Conservation (phyloP, 1,284 basidiomycete species). For the Ceratobasidium sp. region DNA sequence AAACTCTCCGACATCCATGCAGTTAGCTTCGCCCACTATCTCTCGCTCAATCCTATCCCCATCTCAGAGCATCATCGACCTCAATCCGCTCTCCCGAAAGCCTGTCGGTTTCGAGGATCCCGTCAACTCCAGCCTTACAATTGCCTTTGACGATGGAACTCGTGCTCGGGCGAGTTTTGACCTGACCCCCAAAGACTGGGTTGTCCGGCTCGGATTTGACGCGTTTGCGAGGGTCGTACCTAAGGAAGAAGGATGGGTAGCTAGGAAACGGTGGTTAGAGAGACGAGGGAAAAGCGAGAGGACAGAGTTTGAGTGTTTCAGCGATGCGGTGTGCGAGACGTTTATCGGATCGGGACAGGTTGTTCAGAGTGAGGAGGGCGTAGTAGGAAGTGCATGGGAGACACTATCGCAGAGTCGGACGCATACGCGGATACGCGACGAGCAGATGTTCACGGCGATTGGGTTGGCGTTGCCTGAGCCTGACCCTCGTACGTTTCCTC, state of each 20-base stretch:
- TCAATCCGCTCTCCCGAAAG: slow-evolving; percentile 47
- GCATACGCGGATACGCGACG: slow-evolving; percentile 48
- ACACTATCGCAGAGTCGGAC: slow-evolving; percentile 26
- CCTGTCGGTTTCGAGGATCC: slow-evolving; percentile 54
- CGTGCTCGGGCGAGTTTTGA: slow-evolving; percentile 61
- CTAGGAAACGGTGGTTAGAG: slow-evolving; percentile 69
- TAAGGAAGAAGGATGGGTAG: slow-evolving; percentile 58
- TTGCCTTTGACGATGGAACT: slow-evolving; percentile 63
- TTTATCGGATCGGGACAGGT: slow-evolving; percentile 53
- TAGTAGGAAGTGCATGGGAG: slow-evolving; percentile 29
- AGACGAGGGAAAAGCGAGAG: slow-evolving; percentile 64
- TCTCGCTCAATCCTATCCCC: slow-evolving; percentile 45
- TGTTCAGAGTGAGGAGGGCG: not conserved
- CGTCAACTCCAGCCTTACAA: slow-evolving; percentile 59
- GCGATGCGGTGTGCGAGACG: slow-evolving; percentile 61
- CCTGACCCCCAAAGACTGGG: slow-evolving; percentile 60
- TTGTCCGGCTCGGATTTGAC: slow-evolving; percentile 69
- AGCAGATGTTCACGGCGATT: slow-evolving; percentile 54
- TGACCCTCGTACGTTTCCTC: not conserved
- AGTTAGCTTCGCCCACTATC: slow-evolving; percentile 3
- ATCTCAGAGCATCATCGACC: slow-evolving; percentile 16
- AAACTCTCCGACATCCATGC: not conserved
- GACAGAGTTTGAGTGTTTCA: slow-evolving; percentile 68
- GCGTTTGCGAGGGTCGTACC: slow-evolving; percentile 67
- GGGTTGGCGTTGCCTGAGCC: slow-evolving; percentile 33